phyloP scores from a whole-genome alignment of 2,329 filamentous ascomycete genomes.

The Fusarium sp. region DNA sequence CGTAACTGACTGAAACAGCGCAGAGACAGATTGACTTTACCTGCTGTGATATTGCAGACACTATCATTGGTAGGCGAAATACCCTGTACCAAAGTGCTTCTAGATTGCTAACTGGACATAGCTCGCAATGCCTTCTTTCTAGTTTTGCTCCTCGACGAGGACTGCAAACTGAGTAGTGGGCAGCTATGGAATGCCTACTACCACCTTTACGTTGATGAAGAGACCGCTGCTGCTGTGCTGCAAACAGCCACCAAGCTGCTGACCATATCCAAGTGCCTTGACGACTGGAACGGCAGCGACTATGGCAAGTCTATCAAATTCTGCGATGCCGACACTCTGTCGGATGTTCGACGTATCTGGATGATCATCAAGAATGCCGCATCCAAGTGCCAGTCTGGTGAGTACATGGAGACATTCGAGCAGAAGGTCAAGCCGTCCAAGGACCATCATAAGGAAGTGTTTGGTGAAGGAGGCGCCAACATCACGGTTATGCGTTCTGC shows the following conservation, averaged over 20 bases:
- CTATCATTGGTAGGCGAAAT: constrained; percentile 59
- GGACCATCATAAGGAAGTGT: constrained; percentile 18
- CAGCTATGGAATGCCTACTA: constrained; percentile 68
- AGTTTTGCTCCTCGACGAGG: constrained; percentile 61
- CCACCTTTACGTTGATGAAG: constrained; percentile 59
- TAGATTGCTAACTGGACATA: constrained; percentile 40
- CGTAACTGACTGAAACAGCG: constrained; percentile 48
- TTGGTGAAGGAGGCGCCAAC: constrained; percentile 39
- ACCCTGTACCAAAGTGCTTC: constrained; percentile 5
- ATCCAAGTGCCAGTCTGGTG: constrained; percentile 19
- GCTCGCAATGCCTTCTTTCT: constrained; percentile 68
- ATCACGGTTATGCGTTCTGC: constrained; percentile 53
- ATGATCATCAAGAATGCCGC: constrained; percentile 37
- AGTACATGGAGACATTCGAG: constrained; percentile 23
- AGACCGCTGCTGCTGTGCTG: constrained; percentile 53
- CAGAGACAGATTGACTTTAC: constrained; percentile 64
- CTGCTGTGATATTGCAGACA: constrained; percentile 65
- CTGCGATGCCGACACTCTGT: constrained; percentile 61
- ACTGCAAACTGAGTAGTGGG: constrained; percentile 42
- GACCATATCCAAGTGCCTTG: constrained; percentile 51
- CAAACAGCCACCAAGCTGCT: constrained; percentile 60
- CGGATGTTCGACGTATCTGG: constrained; percentile 56
- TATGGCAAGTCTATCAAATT: constrained; percentile 63
- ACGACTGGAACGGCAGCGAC: constrained; percentile 57
- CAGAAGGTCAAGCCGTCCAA: constrained; percentile 38